Base-by-base conservation (phyloP, 208 protist species). In the Lotmaria passim region DNA sequence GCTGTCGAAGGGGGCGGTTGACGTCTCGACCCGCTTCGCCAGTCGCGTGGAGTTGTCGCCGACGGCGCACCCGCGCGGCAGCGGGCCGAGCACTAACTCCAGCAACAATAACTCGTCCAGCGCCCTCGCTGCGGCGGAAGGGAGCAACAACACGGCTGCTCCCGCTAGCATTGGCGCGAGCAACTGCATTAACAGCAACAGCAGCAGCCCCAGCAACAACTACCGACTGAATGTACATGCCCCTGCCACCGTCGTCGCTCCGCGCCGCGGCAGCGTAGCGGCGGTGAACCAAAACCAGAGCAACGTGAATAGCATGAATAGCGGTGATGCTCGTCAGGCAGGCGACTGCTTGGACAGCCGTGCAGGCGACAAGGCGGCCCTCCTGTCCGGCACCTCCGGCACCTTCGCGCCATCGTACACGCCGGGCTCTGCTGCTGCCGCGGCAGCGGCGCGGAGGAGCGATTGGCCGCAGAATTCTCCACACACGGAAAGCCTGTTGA, bases 401-500 rank as follows among this genome's bases (percentile, higher is more conserved):
- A 26, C 30, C 36, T 67, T 52, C 31, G 55, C 57, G 12, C 48
- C 48, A 17, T 67, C 59, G 21, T 36, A 44, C 51, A 62, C 69
- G 0, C 67, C 58, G 8, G 67, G 67, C 8, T 65, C 58, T 0
- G 36, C 56, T 15, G 24, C 43, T 19, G 61, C 17, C 2, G 50
- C 33, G 6, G 53, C 70, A 24, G 41, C 34, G 52, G 60, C 26
- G 31, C 61, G 31, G 17, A 12, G 28, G 24, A 33, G 70, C 26
- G 41, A 62, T 7, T 36, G 33, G 8, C 33, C 38, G 44, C 44
- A 43, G 17, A 69, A 75, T 44, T 75, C 70, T 24, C 70, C 70
- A 6, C 52, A 48, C 55, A 75, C 70, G 17, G 70, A 69, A 44
- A 69, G 70, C 30, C 61, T 75, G 17, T 44, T 75, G 19, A 68